These are phyloP conservation scores for Alternaria tenuissima DNA, from an alignment of 2,329 filamentous ascomycete species.

Conservation along the genomic window DNA sequence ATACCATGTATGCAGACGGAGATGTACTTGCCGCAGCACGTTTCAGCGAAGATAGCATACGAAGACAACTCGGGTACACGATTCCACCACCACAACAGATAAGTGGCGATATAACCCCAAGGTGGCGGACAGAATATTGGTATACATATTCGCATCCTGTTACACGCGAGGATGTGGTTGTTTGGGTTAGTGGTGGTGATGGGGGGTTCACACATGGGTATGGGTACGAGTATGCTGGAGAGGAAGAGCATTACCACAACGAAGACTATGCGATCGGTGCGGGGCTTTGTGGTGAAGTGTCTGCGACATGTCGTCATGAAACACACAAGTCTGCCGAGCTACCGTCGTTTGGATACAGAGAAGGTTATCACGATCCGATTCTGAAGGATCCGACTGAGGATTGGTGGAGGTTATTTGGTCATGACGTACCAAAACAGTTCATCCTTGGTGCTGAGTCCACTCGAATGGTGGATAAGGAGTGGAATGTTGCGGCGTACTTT, in stretches of 20 bases:
- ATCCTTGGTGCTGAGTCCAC: background rate
- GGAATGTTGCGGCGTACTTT: conserved; percentile 6
- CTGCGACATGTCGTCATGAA: background rate
- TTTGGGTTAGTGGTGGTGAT: background rate
- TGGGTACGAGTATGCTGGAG: background rate
- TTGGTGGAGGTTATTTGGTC: background rate
- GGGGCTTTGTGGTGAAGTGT: background rate
- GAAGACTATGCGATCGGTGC: background rate
- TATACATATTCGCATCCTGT: background rate
- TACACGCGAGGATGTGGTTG: background rate
- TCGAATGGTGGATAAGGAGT: background rate
- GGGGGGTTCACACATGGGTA: background rate
- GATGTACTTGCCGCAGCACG: background rate
- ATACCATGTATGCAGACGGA: background rate
- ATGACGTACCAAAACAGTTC: background rate
- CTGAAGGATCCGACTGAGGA: background rate
- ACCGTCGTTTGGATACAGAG: background rate
- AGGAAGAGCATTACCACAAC: background rate
- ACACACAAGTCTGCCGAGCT: background rate
- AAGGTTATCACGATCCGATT: background rate
- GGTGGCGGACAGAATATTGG: background rate
- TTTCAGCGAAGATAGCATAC: conserved; percentile 18
- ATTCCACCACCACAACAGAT: background rate
- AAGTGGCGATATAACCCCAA: background rate
- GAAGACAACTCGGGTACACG: conserved; percentile 7